Percentiles rank a stretch among this genome's conserved stretches.
Conservation (phyloP, 2,329 filamentous ascomycete species). For the Claviceps sp. region DNA sequence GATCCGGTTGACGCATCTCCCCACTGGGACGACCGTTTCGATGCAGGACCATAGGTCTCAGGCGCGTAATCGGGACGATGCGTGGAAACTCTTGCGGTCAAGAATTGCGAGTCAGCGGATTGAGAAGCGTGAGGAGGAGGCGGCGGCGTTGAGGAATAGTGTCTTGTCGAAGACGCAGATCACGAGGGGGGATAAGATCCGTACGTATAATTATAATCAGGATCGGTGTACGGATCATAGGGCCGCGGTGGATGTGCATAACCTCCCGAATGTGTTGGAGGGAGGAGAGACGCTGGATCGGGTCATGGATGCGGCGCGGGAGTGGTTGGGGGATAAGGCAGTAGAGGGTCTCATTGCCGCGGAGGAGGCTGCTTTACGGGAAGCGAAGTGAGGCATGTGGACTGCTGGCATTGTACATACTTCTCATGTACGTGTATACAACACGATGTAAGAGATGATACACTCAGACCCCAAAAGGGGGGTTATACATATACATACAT, state of each 20-base stretch:
- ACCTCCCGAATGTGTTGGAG: conserved; percentile 65
- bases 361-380: conserved; percentile 28
- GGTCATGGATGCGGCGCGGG: conserved; percentile 64
- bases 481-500: no score
- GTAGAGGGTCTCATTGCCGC: conserved; percentile 58
- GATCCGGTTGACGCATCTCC: conserved; percentile 79
- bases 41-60: conserved; percentile 93
- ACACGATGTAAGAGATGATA: no score
- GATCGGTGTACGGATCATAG: conserved; percentile 81
- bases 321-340: conserved; percentile 64
- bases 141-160: conserved; percentile 59
- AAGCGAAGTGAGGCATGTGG: not conserved
- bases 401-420: not conserved
- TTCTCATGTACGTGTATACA: no score
- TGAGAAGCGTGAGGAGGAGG: conserved; percentile 73
- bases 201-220: conserved; percentile 72
- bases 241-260: conserved; percentile 65
- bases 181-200: conserved; percentile 83
- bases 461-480: no score
- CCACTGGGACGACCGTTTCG: conserved; percentile 72
- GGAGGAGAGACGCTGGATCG: conserved; percentile 58
- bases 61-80: conserved; percentile 72
- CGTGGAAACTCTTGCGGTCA: conserved; percentile 74
- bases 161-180: conserved; percentile 70
- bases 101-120: conserved; percentile 67